A percentile compares a stretch with the other conserved stretches of the same genome.
phyloP scores from a whole-genome alignment of 305 asterid genomes.

The Fraxinus paxiana region DNA sequence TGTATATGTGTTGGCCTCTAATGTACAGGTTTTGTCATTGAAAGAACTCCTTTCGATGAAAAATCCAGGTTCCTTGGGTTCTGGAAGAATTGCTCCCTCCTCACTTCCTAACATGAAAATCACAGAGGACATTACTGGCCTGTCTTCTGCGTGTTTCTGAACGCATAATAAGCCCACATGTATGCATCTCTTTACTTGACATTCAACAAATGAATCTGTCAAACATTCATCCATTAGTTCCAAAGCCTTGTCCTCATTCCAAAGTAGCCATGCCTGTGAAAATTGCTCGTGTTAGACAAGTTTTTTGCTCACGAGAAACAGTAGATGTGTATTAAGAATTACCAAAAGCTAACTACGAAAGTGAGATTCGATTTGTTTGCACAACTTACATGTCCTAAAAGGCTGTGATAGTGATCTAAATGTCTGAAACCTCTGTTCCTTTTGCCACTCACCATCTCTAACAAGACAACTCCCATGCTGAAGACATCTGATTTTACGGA shows the following conservation, averaged over 20 bases:
- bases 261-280: constrained; percentile 38
- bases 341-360: not conserved
- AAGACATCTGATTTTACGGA: constrained; percentile 42
- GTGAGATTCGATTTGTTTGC: not conserved
- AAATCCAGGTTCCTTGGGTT: constrained; percentile 38
- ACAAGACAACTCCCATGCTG: constrained; percentile 39
- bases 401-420: constrained; percentile 25
- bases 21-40: not conserved
- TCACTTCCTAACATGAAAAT: constrained; percentile 35
- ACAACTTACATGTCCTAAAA: constrained; percentile 39
- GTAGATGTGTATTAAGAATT: not conserved
- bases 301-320: not conserved
- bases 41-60: constrained; percentile 18
- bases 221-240: constrained; percentile 29
- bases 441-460: constrained; percentile 38
- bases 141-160: constrained; percentile 22
- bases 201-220: constrained; percentile 10
- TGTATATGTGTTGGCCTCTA: not conserved
- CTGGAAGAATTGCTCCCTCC: constrained; percentile 24
- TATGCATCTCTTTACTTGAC: constrained; percentile 33
- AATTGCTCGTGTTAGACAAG: not conserved
- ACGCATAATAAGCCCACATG: constrained; percentile 39
- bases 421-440: constrained; percentile 34
- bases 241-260: constrained; percentile 24
- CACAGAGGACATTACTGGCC: constrained; percentile 35